Evolutionary conservation across 73 alveolate genomes (phyloP).

Genomic region (Tetrahymena malaccensis): DNA sequence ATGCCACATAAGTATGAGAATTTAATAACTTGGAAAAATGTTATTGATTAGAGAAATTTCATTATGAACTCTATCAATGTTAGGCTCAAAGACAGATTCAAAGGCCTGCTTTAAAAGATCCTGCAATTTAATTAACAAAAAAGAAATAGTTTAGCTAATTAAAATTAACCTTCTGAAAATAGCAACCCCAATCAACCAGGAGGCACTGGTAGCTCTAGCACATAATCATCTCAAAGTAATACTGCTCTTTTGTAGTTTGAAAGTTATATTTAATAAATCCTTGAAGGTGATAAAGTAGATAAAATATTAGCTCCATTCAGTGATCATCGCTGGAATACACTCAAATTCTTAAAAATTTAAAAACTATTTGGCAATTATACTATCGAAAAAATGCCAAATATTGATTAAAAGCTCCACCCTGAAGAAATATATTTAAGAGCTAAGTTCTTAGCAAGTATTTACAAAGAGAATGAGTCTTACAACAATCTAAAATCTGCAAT

Average conservation of each 20-base stretch:
- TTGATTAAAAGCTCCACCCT: not conserved
- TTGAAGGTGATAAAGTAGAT: not conserved
- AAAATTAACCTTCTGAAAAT: not conserved
- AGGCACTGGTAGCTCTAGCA: not conserved
- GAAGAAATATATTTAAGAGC: not conserved
- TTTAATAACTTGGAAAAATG: not conserved
- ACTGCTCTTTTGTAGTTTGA: not conserved
- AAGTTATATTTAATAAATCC: not conserved
- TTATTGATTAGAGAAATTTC: not conserved
- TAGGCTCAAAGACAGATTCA: not conserved
- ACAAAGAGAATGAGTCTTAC: not conserved
- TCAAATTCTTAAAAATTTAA: not conserved
- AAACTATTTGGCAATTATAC: not conserved
- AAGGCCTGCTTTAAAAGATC: not conserved
- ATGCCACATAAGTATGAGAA: not conserved
- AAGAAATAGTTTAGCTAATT: not conserved
- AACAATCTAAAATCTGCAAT: not conserved
- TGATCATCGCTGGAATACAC: not conserved
- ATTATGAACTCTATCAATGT: not conserved
- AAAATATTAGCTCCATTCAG: not conserved
- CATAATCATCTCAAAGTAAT: not conserved
- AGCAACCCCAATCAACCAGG: not conserved
- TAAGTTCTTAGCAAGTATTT: not conserved
- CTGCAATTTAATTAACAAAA: not conserved
- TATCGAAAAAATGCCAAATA: not conserved